These are phyloP conservation scores for Osmozyma mogii DNA, from an alignment of 805 yeast species.

Conservation along the genomic window DNA sequence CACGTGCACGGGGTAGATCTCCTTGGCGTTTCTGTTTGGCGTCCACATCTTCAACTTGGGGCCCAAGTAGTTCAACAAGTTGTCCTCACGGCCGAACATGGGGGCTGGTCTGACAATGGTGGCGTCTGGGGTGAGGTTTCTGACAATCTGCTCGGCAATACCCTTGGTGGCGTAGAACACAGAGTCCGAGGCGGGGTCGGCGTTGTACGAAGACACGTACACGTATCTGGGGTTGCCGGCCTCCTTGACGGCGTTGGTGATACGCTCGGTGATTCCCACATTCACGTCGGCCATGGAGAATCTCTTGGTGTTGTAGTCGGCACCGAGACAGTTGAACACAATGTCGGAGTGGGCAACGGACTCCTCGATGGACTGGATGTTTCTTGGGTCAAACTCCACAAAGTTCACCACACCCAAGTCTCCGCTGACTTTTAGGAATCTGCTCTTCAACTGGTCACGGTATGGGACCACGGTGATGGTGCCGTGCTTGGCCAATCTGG, in stretches of 20 bases:
- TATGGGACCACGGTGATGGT: slow-evolving; percentile 71
- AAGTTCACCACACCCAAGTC: slow-evolving; percentile 83
- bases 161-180: slow-evolving; percentile 76
- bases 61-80: slow-evolving; percentile 54
- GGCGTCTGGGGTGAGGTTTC: slow-evolving; percentile 60
- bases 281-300: slow-evolving; percentile 78
- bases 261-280: slow-evolving; percentile 70
- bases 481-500: slow-evolving; percentile 77
- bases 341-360: slow-evolving; percentile 75
- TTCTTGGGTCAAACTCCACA: slow-evolving; percentile 76
- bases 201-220: slow-evolving; percentile 76
- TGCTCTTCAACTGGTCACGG: slow-evolving; percentile 69
- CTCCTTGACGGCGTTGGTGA: slow-evolving; percentile 63
- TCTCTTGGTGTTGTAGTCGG: slow-evolving; percentile 69
- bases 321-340: slow-evolving; percentile 73
- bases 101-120: slow-evolving; percentile 85
- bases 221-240: slow-evolving; percentile 66
- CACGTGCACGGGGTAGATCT: slow-evolving; percentile 65
- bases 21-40: slow-evolving; percentile 56
- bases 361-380: slow-evolving; percentile 66
- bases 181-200: slow-evolving; percentile 58
- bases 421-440: slow-evolving; percentile 76
- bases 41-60: slow-evolving; percentile 54
- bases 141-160: slow-evolving; percentile 63
- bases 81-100: slow-evolving; percentile 68